Conservation (phyloP, 495 filamentous ascomycete genomes). For the Penicillium odoratum region DNA sequence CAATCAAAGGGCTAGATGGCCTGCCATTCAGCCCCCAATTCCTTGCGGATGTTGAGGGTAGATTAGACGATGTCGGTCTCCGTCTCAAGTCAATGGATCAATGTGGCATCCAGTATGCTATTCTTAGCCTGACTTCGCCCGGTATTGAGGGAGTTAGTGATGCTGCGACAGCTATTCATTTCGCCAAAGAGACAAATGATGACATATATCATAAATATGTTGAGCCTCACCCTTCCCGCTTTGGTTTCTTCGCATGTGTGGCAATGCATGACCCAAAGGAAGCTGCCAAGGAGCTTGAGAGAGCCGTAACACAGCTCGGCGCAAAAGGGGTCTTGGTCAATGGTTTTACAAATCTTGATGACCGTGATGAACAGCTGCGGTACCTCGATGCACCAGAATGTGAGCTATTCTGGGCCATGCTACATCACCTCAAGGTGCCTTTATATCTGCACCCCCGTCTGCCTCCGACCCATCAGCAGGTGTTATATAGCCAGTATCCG, state of each 20-base stretch:
- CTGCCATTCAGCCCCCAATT: not conserved
- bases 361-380: not conserved
- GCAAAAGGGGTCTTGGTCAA: not conserved
- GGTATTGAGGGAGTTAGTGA: not conserved
- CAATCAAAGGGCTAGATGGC: not conserved
- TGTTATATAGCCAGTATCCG: not conserved
- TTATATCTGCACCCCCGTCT: not conserved
- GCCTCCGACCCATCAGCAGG: not conserved
- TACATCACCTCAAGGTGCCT: not conserved
- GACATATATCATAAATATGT: not conserved
- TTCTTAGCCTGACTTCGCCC: not conserved
- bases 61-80: not conserved
- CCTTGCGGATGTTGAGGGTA: not conserved
- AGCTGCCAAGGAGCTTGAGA: conserved; percentile 4
- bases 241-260: conserved; percentile 5
- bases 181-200: not conserved
- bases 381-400: not conserved
- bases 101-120: not conserved
- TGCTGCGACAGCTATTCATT: not conserved
- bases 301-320: not conserved
- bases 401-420: not conserved
- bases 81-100: not conserved
- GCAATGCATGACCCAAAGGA: conserved; percentile 12
- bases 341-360: not conserved
- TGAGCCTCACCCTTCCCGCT: not conserved